These are phyloP conservation scores for Luffa aegyptiaca DNA, from an alignment of 306 rosid genomes.

Conservation along the genomic window DNA sequence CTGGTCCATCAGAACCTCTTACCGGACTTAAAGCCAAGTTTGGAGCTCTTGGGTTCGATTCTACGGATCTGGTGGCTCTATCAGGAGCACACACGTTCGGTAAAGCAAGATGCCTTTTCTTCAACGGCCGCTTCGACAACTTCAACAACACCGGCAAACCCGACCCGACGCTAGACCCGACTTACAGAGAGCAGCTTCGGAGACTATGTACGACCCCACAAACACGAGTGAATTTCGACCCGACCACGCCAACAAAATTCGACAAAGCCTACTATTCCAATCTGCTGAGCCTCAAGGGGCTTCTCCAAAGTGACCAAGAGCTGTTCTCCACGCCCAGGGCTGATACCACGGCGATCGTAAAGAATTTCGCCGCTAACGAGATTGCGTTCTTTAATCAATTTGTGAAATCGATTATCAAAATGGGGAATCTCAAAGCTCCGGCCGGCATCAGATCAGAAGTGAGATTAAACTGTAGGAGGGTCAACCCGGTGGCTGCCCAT, in stretches of 20 bases:
- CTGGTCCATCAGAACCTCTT: conserved; percentile 40
- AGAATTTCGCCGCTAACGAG: not conserved
- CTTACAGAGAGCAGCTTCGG: conserved; percentile 41
- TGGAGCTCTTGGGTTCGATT: conserved; percentile 30
- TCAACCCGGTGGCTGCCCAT: not conserved
- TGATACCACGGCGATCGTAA: not conserved
- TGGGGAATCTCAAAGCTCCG: conserved; percentile 59
- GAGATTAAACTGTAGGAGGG: conserved; percentile 6
- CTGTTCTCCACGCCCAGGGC: conserved; percentile 21
- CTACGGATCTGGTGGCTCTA: conserved; percentile 59
- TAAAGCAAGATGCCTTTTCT: conserved; percentile 40
- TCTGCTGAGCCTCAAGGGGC: not conserved
- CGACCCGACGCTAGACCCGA: conserved; percentile 47
- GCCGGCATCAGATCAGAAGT: conserved; percentile 35
- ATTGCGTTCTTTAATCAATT: conserved; percentile 17
- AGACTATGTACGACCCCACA: conserved; percentile 16
- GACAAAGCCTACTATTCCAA: conserved; percentile 54
- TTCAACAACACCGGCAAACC: conserved; percentile 42
- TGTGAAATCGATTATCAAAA: conserved; percentile 57
- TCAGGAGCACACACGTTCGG: conserved; percentile 86
- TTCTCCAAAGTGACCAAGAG: conserved; percentile 16
- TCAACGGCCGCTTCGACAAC: conserved; percentile 42
- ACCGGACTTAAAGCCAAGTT: conserved; percentile 39
- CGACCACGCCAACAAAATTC: conserved; percentile 15
- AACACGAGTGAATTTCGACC: conserved; percentile 3